Percentiles rank a stretch among this genome's conserved stretches.
These are phyloP conservation scores for Epithele typhae DNA, from an alignment of 768 basidiomycete species.

Conservation along the genomic window DNA sequence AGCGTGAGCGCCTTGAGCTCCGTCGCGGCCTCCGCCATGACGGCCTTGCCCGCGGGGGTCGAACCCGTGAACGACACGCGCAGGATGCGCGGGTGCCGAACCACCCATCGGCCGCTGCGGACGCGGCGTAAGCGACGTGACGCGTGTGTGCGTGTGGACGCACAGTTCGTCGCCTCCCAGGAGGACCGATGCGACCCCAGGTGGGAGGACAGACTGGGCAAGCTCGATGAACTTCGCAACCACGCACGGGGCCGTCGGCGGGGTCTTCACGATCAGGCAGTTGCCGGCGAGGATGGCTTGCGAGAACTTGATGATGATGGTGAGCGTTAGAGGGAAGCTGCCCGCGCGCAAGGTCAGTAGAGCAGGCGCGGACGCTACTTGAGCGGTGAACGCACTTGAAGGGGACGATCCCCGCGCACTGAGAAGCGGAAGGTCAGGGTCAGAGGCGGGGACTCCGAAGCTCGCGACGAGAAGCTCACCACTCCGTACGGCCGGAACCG, in stretches of 20 bases:
- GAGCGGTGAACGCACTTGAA: no score
- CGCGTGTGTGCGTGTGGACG: no score
- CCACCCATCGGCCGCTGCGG: slow-evolving; percentile 9
- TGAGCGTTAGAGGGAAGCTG: slow-evolving; percentile 7
- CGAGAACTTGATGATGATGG: slow-evolving; percentile 3
- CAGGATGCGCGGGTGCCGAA: slow-evolving; percentile 6
- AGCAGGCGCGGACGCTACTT: no score
- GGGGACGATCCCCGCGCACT: slow-evolving; percentile 2
- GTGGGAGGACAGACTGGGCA: slow-evolving; percentile 8
- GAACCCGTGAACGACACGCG: slow-evolving; percentile 12
- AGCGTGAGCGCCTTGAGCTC: slow-evolving; percentile 10
- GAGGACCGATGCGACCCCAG: slow-evolving; percentile 12
- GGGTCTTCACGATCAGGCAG: slow-evolving; percentile 8
- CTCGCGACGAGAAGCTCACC: no score
- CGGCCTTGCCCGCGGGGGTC: slow-evolving; percentile 1
- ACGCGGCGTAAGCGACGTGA: no score
- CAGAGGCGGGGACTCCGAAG: no score
- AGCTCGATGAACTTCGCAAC: slow-evolving; percentile 7
- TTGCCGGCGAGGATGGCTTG: slow-evolving; percentile 11
- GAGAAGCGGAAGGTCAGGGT: no score
- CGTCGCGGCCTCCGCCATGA: slow-evolving; percentile 3
- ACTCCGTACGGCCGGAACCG: slow-evolving; percentile 8
- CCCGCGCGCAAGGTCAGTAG: no score
- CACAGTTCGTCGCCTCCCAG: slow-evolving; percentile 8
- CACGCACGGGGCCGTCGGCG: slow-evolving; percentile 5